Evolutionary conservation across 441 rosid species (phyloP).

Genomic region (Macaranga tanarius): DNA sequence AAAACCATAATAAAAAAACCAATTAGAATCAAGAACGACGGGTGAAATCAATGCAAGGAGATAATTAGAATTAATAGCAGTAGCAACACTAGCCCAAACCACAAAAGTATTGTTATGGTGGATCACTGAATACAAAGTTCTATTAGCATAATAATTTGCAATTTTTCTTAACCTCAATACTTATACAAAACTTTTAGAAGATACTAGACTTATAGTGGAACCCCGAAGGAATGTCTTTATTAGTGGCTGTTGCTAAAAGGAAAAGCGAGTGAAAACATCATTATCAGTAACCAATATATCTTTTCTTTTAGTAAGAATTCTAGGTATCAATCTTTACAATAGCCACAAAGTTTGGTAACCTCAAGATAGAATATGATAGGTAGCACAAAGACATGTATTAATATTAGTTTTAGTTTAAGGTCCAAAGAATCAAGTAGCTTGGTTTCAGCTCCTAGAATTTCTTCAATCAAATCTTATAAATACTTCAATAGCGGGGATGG

Average conservation of each 20-base stretch:
- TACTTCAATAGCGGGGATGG: constrained; percentile 37
- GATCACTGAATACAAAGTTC: constrained; percentile 64
- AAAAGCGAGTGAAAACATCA: constrained; percentile 43
- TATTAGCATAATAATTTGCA: constrained; percentile 80
- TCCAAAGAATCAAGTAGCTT: constrained; percentile 24
- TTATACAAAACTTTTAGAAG: constrained; percentile 75
- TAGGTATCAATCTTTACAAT: constrained; percentile 25
- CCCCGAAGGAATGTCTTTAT: constrained; percentile 66
- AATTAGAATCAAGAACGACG: constrained; percentile 32
- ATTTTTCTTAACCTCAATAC: constrained; percentile 69
- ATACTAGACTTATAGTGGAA: constrained; percentile 85
- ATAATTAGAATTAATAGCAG: constrained; percentile 24
- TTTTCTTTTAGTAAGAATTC: constrained; percentile 29
- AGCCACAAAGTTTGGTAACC: constrained; percentile 9
- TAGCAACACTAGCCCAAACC: constrained; percentile 37
- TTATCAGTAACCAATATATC: background rate
- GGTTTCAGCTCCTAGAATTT: constrained; percentile 22
- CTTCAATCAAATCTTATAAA: constrained; percentile 31
- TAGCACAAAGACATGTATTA: constrained; percentile 17
- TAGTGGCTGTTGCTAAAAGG: constrained; percentile 60
- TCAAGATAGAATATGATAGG: constrained; percentile 23
- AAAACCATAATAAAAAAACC: background rate
- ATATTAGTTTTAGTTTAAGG: constrained; percentile 16
- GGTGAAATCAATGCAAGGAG: constrained; percentile 26
- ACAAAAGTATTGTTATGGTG: constrained; percentile 63